Evolutionary conservation across 768 basidiomycete species (phyloP).

Genomic region (Plicaturopsis crispa): DNA sequence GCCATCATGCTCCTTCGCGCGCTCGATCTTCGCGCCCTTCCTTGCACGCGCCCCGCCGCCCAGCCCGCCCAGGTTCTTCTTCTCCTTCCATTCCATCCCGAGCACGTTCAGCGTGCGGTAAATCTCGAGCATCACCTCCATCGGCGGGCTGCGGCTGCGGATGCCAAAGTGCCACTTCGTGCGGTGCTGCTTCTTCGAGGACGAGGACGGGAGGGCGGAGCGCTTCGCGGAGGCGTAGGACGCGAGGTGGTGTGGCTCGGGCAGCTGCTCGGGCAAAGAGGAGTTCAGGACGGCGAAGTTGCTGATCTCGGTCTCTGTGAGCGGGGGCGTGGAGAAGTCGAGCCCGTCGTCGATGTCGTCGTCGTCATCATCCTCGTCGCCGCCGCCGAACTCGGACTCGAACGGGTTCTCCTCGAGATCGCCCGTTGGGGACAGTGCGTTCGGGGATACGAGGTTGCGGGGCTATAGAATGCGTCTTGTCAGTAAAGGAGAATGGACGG

Average conservation of each 20-base stretch:
- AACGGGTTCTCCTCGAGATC: constrained; percentile 70
- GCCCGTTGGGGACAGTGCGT: constrained; percentile 54
- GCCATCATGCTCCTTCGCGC: constrained; percentile 57
- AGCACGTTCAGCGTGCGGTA: constrained; percentile 85
- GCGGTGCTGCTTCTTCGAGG: constrained; percentile 63
- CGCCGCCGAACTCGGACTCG: constrained; percentile 56
- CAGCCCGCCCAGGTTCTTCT: constrained; percentile 67
- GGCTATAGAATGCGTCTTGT: constrained; percentile 39
- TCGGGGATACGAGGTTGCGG: constrained; percentile 60
- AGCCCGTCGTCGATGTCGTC: constrained; percentile 53
- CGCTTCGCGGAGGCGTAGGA: constrained; percentile 55
- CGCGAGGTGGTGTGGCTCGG: constrained; percentile 59
- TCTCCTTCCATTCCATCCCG: constrained; percentile 98
- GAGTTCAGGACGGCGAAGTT: constrained; percentile 88
- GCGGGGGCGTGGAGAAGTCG: constrained; percentile 36
- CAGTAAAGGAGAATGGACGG: constrained; percentile 7
- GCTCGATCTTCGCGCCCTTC: constrained; percentile 41
- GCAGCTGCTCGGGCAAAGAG: constrained; percentile 57
- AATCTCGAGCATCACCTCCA: constrained; percentile 99
- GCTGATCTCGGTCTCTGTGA: constrained; percentile 35
- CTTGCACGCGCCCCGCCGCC: constrained; percentile 36
- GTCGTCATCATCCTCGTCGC: constrained; percentile 38
- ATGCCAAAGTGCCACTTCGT: constrained; percentile 99
- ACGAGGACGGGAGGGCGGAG: constrained; percentile 31
- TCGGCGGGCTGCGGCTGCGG: constrained; percentile 85